Percentiles rank a stretch among this genome's conserved stretches.
phyloP scores from a whole-genome alignment of 2,329 filamentous ascomycete species.

The Apiospora hydei region DNA sequence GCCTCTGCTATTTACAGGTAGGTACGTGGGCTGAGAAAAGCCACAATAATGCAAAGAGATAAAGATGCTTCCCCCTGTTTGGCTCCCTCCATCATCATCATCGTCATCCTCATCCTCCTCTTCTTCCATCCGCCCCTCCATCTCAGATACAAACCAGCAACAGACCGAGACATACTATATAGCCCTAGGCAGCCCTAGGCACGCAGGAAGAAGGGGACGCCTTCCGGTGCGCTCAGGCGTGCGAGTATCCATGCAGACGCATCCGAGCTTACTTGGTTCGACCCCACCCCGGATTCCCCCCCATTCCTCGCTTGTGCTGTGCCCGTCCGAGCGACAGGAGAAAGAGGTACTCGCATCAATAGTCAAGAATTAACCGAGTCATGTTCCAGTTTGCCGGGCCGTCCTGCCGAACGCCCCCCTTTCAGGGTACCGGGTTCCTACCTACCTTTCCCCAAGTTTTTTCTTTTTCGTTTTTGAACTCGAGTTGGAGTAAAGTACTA shows the following conservation, averaged over 20 bases:
- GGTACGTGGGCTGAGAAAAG: neutral
- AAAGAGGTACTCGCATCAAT: neutral
- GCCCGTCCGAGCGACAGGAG: neutral
- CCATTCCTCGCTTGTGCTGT: constrained; percentile 18
- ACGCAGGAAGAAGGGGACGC: neutral
- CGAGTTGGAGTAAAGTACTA: neutral
- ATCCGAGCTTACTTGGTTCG: neutral
- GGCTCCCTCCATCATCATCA: neutral
- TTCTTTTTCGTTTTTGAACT: too few species aligned
- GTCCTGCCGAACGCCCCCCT: neutral
- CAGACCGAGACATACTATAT: neutral
- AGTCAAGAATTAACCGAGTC: neutral
- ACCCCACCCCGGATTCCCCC: constrained; percentile 17
- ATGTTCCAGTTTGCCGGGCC: constrained; percentile 1
- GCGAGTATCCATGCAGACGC: neutral
- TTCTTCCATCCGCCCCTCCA: neutral
- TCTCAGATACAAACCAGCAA: neutral
- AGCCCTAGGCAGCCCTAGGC: neutral
- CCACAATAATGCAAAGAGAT: neutral
- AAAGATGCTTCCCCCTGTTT: neutral
- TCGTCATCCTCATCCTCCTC: neutral
- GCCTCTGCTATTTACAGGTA: neutral
- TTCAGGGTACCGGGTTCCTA: neutral
- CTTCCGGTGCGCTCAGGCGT: constrained; percentile 2
- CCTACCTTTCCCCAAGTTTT: too few species aligned